A percentile compares a stretch with the other conserved stretches of the same genome.
Conservation (phyloP, 179 eudicot genomes). For the Heliamphora pulchella region DNA sequence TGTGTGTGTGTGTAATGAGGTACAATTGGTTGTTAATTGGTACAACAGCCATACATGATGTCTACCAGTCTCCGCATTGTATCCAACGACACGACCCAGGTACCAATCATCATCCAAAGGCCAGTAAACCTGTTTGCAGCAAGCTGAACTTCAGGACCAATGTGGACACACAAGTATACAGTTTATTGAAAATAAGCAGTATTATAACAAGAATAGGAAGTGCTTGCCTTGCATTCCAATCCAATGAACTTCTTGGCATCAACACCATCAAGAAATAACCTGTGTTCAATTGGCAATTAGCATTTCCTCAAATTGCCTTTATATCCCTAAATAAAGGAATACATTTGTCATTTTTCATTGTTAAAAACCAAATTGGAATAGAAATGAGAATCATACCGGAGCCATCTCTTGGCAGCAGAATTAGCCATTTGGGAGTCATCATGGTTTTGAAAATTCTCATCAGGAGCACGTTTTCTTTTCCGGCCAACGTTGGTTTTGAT, state of each 20-base stretch:
- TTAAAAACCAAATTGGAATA: neutral
- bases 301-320: neutral
- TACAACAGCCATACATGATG: constrained; percentile 48
- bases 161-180: neutral
- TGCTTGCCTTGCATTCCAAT: constrained; percentile 73
- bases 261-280: constrained; percentile 60
- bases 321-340: neutral
- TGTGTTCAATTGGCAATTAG: constrained; percentile 23
- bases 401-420: constrained; percentile 53
- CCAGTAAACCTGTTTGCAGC: constrained; percentile 70
- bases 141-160: constrained; percentile 8
- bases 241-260: constrained; percentile 64
- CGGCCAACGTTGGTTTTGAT: constrained; percentile 13
- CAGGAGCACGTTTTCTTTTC: constrained; percentile 24
- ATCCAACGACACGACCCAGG: constrained; percentile 43
- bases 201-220: neutral
- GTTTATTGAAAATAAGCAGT: neutral
- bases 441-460: constrained; percentile 18
- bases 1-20: neutral
- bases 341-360: neutral
- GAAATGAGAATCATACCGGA: constrained; percentile 37
- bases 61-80: constrained; percentile 37
- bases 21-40: neutral
- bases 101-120: constrained; percentile 93
- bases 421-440: constrained; percentile 14